phyloP scores from a whole-genome alignment of 768 basidiomycete genomes.

The Strobilomyces confusus region DNA sequence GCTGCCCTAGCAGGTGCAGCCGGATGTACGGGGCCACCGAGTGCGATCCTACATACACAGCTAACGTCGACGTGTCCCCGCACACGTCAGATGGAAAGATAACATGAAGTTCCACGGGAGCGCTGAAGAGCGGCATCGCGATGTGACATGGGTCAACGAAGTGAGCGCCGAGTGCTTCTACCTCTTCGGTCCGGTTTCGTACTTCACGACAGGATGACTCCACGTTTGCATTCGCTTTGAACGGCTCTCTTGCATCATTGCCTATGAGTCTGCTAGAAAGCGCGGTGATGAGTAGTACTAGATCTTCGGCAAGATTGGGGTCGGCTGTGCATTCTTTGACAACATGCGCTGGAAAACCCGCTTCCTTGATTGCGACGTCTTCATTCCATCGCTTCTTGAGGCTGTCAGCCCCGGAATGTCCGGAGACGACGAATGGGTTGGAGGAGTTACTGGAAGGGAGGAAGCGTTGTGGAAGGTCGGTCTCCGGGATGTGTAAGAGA shows the following conservation, averaged over 20 bases:
- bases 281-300: conserved; percentile 51
- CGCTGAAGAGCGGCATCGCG: conserved; percentile 61
- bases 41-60: conserved; percentile 71
- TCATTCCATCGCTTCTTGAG: conserved; percentile 75
- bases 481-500: conserved; percentile 78
- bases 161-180: conserved; percentile 54
- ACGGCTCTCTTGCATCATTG: conserved; percentile 25
- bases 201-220: conserved; percentile 9
- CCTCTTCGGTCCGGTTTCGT: conserved; percentile 36
- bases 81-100: conserved; percentile 42
- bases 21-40: conserved; percentile 76
- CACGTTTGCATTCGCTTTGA: conserved; percentile 34
- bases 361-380: conserved; percentile 77
- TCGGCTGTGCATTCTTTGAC: conserved; percentile 54
- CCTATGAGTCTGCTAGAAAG: conserved; percentile 57
- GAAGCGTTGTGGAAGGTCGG: conserved; percentile 77
- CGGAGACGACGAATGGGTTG: conserved; percentile 62
- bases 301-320: conserved; percentile 38
- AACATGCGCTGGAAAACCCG: conserved; percentile 71
- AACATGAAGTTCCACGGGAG: conserved; percentile 64
- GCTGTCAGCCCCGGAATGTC: conserved; percentile 57
- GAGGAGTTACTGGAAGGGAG: conserved; percentile 62
- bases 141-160: conserved; percentile 44
- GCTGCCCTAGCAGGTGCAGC: conserved; percentile 68
- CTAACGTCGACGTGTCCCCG: conserved; percentile 47